Evolutionary conservation across 805 yeast species (phyloP).

Genomic region (Dipodascopsis uninucleata): DNA sequence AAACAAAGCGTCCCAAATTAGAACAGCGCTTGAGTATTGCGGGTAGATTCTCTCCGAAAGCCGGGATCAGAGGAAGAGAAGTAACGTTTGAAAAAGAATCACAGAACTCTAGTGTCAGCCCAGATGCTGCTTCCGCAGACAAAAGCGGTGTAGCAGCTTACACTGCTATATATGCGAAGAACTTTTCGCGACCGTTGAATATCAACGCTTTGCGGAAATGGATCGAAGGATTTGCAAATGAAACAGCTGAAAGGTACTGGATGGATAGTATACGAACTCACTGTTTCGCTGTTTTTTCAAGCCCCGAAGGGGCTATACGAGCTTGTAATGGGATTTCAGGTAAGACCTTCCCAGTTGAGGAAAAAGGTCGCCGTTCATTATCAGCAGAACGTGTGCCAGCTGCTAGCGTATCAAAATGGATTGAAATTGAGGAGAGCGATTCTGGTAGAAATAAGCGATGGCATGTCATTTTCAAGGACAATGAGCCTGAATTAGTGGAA

Average conservation of each 20-base stretch:
- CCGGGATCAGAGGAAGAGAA: no score
- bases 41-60: no score
- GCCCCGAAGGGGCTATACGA: constrained; percentile 10
- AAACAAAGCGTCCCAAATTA: no score
- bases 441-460: constrained; percentile 10
- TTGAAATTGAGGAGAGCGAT: constrained; percentile 15
- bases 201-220: constrained; percentile 11
- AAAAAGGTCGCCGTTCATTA: constrained; percentile 14
- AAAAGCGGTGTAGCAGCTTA: background rate
- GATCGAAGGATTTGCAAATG: constrained; percentile 7
- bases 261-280: constrained; percentile 25
- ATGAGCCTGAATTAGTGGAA: no score
- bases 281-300: constrained; percentile 12
- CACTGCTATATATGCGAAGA: constrained; percentile 9
- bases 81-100: no score
- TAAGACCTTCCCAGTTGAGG: constrained; percentile 20
- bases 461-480: constrained; percentile 17
- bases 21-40: no score
- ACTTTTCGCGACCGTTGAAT: constrained; percentile 25
- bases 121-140: background rate
- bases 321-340: constrained; percentile 15
- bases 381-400: constrained; percentile 17
- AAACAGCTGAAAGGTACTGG: constrained; percentile 11
- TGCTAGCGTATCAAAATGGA: constrained; percentile 15
- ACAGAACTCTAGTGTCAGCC: no score